Conservation (phyloP, 2,329 filamentous ascomycete genomes). For the Triangularia setosa region DNA sequence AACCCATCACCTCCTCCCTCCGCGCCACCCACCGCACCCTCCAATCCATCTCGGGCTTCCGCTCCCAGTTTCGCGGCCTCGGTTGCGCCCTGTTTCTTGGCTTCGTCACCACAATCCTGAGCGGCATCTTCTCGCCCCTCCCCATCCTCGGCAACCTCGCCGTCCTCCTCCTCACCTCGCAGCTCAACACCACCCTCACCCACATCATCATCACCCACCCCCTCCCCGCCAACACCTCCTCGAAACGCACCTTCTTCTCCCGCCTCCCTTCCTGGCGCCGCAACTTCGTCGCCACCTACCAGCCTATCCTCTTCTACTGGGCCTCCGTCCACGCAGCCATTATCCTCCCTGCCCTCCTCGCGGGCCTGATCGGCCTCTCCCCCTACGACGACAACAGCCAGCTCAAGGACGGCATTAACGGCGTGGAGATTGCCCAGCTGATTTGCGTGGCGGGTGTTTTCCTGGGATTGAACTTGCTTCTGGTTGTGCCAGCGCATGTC, state of each 20-base stretch:
- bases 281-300: constrained; percentile 64
- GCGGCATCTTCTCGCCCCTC: constrained; percentile 40
- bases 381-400: constrained; percentile 34
- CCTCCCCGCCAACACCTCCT: constrained; percentile 29
- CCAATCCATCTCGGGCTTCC: constrained; percentile 57
- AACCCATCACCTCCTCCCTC: constrained; percentile 48
- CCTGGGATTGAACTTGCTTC: neutral
- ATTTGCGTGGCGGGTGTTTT: constrained; percentile 36
- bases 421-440: constrained; percentile 46
- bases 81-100: constrained; percentile 38
- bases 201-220: constrained; percentile 77
- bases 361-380: constrained; percentile 45
- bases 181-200: constrained; percentile 74
- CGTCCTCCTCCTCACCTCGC: constrained; percentile 53
- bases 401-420: constrained; percentile 36
- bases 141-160: constrained; percentile 59
- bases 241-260: constrained; percentile 59
- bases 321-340: constrained; percentile 50
- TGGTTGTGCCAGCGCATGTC: constrained; percentile 66
- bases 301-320: constrained; percentile 63
- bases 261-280: constrained; percentile 64
- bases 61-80: constrained; percentile 67
- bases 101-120: constrained; percentile 31
- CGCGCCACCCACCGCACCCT: constrained; percentile 54
- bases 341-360: constrained; percentile 45